A percentile compares a stretch with the other conserved stretches of the same genome.
Evolutionary conservation across 2,329 filamentous ascomycete genomes (phyloP).

Genomic region (Colletotrichum destructivum): DNA sequence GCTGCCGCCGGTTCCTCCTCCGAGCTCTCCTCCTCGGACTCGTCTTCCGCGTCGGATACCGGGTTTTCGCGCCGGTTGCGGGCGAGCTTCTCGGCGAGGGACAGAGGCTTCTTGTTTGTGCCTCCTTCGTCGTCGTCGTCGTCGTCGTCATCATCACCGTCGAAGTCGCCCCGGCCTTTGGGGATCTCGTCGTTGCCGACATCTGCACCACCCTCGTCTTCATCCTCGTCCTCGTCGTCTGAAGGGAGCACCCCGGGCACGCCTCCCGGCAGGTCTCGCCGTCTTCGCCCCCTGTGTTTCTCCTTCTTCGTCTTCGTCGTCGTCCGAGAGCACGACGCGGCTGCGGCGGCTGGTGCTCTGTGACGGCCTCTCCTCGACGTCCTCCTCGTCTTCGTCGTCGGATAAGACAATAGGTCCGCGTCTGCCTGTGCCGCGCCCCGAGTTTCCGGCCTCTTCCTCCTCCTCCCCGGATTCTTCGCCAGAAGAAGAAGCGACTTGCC

Average conservation of each 20-base stretch:
- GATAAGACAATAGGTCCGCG: slow-evolving; percentile 35
- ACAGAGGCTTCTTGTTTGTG: not conserved
- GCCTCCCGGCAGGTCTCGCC: slow-evolving; percentile 7
- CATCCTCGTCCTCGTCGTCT: slow-evolving; percentile 35
- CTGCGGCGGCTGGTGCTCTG: slow-evolving; percentile 40
- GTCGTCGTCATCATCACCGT: not conserved
- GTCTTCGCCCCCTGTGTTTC: no score
- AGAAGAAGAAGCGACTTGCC: slow-evolving; percentile 45
- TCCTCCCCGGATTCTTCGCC: slow-evolving; percentile 47
- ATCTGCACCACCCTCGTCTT: slow-evolving; percentile 34
- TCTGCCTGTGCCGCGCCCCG: not conserved
- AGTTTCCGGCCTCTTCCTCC: slow-evolving; percentile 32
- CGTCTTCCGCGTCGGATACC: slow-evolving; percentile 26
- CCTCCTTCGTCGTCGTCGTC: slow-evolving; percentile 1
- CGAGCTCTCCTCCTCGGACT: slow-evolving; percentile 16
- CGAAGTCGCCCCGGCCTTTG: not conserved
- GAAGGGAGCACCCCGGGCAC: slow-evolving; percentile 26
- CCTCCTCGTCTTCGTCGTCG: slow-evolving; percentile 47
- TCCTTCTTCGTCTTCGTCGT: slow-evolving; percentile 39
- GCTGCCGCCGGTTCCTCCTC: slow-evolving; percentile 42
- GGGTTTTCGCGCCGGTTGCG: slow-evolving; percentile 33
- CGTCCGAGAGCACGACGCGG: slow-evolving; percentile 45
- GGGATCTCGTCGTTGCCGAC: slow-evolving; percentile 1
- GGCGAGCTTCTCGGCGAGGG: slow-evolving; percentile 31
- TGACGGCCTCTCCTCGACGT: slow-evolving; percentile 17